Conservation (phyloP, 352 stramenopile genomes). For the Phytopythium mirpurense region DNA sequence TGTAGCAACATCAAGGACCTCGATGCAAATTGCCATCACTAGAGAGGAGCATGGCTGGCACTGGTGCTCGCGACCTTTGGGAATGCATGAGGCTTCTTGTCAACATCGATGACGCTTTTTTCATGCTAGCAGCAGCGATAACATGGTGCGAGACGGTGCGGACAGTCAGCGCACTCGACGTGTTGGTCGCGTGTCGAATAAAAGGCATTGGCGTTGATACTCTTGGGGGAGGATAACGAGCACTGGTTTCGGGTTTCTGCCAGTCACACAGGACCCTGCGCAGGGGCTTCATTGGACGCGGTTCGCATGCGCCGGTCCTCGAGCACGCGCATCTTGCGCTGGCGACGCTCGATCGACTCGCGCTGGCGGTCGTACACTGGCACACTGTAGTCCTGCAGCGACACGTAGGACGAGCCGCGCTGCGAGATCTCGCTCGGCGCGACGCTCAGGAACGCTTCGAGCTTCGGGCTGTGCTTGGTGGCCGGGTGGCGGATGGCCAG, state of each 20-base stretch:
- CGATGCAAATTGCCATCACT: too few relatives aligned
- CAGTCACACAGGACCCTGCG: not conserved
- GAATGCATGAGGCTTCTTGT: too few relatives aligned
- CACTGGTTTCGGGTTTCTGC: not conserved
- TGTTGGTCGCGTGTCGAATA: too few relatives aligned
- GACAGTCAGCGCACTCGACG: too few relatives aligned
- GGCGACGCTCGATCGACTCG: conserved; percentile 71
- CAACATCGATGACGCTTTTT: too few relatives aligned
- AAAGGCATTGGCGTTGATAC: too few relatives aligned
- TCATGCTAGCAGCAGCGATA: too few relatives aligned
- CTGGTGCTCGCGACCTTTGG: too few relatives aligned
- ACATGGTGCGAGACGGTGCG: too few relatives aligned
- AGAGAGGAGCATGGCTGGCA: too few relatives aligned
- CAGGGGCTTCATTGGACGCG: not conserved
- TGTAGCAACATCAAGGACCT: too few relatives aligned
- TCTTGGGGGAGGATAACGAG: not conserved
- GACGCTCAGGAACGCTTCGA: conserved; percentile 78
- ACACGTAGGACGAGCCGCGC: conserved; percentile 77
- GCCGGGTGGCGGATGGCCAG: conserved; percentile 73
- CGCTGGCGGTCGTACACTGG: conserved; percentile 68
- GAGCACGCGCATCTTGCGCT: conserved; percentile 67
- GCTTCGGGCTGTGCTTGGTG: conserved; percentile 50
- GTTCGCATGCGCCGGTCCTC: conserved; percentile 48
- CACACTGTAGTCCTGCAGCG: conserved; percentile 70
- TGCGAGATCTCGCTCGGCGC: conserved; percentile 58